These are phyloP conservation scores for Tephrocybe sp. DNA, from an alignment of 768 basidiomycete species.

Conservation along the genomic window DNA sequence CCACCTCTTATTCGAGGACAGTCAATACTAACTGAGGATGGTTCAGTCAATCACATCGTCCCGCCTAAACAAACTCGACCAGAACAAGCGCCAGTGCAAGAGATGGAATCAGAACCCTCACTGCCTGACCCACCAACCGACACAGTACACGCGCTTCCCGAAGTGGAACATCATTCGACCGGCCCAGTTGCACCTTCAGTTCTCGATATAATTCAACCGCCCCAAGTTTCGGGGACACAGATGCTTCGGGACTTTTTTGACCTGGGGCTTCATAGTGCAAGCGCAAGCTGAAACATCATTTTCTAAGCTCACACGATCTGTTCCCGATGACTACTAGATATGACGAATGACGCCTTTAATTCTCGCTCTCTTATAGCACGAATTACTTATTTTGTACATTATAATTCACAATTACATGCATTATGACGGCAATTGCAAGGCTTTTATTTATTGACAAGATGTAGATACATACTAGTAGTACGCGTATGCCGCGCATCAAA, in stretches of 20 bases:
- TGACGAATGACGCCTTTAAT: background rate
- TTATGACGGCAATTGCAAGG: no score
- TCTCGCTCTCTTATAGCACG: background rate
- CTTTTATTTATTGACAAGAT: no score
- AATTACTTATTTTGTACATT: background rate
- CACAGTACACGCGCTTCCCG: background rate
- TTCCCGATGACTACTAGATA: background rate
- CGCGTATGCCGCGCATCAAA: no score
- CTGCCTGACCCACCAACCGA: background rate
- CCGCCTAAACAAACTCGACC: constrained; percentile 10
- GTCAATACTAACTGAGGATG: background rate
- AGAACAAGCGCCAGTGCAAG: constrained; percentile 1
- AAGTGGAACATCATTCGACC: background rate
- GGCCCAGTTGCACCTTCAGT: background rate
- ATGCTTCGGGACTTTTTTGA: background rate
- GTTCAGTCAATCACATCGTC: constrained; percentile 45
- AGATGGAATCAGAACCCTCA: background rate
- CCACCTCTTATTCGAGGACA: background rate
- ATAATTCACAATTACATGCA: background rate
- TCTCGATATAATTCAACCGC: background rate
- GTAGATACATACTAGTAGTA: no score
- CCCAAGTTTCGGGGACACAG: background rate
- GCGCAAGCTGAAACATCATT: background rate
- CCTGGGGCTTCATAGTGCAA: background rate
- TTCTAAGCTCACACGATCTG: background rate